These are phyloP conservation scores for Protea cynaroides DNA, from an alignment of 164 flowering plant species.

Conservation along the genomic window DNA sequence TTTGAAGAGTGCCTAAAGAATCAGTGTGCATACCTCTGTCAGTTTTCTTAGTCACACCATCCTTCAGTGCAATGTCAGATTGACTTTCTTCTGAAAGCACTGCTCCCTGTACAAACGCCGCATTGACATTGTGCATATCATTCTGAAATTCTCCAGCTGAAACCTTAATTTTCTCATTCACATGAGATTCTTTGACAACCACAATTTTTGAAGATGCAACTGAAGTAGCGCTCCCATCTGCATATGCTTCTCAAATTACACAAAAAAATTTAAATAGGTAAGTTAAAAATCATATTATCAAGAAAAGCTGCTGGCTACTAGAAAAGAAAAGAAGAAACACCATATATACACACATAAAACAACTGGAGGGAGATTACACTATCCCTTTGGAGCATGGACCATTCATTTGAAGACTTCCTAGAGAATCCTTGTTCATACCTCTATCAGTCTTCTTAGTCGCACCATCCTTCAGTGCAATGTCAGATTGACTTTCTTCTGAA, in stretches of 20 bases:
- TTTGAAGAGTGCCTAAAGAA: too few species aligned
- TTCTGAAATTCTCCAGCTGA: not conserved
- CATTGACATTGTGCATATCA: slow-evolving; percentile 2
- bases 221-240: slow-evolving; percentile 1
- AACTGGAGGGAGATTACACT: too few species aligned
- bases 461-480: not conserved
- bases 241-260: not conserved
- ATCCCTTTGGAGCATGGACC: too few species aligned
- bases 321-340: too few species aligned
- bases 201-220: not conserved
- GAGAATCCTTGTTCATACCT: too few species aligned
- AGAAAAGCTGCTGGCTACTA: too few species aligned
- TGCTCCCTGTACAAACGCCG: slow-evolving; percentile 4
- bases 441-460: slow-evolving; percentile 2
- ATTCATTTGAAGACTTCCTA: too few species aligned
- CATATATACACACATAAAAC: too few species aligned
- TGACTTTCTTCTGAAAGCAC: slow-evolving; percentile 1
- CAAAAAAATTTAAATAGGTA: too few species aligned
- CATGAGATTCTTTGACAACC: not conserved
- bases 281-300: too few species aligned
- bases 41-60: slow-evolving; percentile 1
- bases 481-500: slow-evolving; percentile 3
- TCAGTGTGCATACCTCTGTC: slow-evolving; percentile 9
- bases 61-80: not conserved
- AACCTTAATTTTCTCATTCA: slow-evolving; percentile 1